Evolutionary conservation across 768 basidiomycete species (phyloP), one percentile per base, ranked within the genome.

Genomic region (Coprinellus micaceus): DNA sequence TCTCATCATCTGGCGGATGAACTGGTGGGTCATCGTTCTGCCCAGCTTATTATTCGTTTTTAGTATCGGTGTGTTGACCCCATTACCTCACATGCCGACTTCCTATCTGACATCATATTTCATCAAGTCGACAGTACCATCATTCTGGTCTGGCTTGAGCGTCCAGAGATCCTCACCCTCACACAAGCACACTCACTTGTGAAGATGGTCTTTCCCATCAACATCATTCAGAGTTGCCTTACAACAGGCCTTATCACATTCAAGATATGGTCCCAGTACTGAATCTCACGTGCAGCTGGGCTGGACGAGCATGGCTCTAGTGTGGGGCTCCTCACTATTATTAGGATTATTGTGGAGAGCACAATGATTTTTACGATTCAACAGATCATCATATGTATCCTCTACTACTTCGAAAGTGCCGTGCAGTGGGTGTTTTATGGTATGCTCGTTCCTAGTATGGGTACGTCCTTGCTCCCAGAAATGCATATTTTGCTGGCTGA

Each of bases 1-100:
- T 41, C 45, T 54, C 43, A 19, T 54, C 24, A 54, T 54, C 29
- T 54, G 53, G 53, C 25, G 37, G 5, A 37, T 25, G 12, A 54
- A 45, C 29, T 54, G 43, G 24, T 54, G 28, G 9, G 43, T 54
- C 26, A 36, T 41, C 10, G 4, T 45, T 10, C 53, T 43, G 3
- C 21, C 30, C 15, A 9, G 28, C 12, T 36, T 54, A 22, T 33
- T 54, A 24, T 12, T 30, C 41, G 21, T 54, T 4, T n/a, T n/a
- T n/a, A 54, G 53, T 33, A 30, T 54, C 7, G 53, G 53, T 45
- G 29, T 11, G 53, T 30, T 10, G 24, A 11, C 36, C 9, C 17
- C 36, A 9, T 9, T 17, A 9, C 17, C 36, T n/a, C 17, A 19
- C 7, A 9, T 19, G 10, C 21, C 41, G 11, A 13, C 7, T 44